Evolutionary conservation across 805 yeast species (phyloP), one percentile per base, ranked within the genome.

Genomic region (Candida gorgasii): DNA sequence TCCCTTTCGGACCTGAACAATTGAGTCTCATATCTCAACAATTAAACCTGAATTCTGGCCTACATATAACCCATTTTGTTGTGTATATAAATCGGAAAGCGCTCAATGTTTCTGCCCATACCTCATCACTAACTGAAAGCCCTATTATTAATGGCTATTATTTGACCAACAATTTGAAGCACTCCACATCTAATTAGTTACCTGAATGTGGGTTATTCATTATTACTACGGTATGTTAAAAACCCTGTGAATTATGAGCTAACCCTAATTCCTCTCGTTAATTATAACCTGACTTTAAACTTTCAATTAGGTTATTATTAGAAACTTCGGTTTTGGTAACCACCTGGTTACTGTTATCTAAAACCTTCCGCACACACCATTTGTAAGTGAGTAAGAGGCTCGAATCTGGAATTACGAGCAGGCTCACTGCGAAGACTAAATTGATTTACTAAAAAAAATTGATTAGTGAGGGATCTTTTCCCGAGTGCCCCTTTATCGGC

Each of bases 301-400:
- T 12, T 26, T 12, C 13, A 8, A 12, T 26, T 14, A 5, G 17
- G 15, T 17, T 30, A 49, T 82, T 89, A 82, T 72, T 84, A 38
- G 95, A 86, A 57, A 72, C 86, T 5, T 75, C 79, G 3, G 82
- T 86, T 5, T 59, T 87, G 51, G 77, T 84, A 6, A 77, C 78
- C 48, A 73, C 84, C 40, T 67, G 80, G 27, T 73, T 83, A 1
- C 76, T 80, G 8, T 54, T 86, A 26, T 80, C 86, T 46, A 88
- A 86, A 64, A 88, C 18, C 6, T 28, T 28, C 17, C 31, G 31
- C 31, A 28, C 17, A 5, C 18, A 11, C 5, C 31, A 13, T 8
- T 13, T 28, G n/a, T 22, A 7, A 22, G 8, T 7, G 6, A 22
- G 24, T n/a, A 22, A 9, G 6, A 22, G 24, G 24, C 17, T 13